Evolutionary conservation across 2,329 filamentous ascomycete genomes (phyloP).

Genomic region (Colletotrichum somersetense): DNA sequence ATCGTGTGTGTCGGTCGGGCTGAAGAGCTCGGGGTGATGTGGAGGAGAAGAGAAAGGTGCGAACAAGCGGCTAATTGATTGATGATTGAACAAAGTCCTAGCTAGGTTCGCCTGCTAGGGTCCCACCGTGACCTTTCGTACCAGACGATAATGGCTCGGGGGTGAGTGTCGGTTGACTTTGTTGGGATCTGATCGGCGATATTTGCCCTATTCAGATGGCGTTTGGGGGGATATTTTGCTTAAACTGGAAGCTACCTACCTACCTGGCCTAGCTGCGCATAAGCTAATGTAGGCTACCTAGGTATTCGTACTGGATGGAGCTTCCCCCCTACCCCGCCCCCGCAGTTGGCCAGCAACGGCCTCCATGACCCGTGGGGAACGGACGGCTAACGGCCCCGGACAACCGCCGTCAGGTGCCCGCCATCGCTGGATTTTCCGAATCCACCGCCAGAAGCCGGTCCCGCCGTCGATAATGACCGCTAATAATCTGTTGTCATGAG

Average conservation of each 20-base stretch:
- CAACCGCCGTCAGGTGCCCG: not conserved
- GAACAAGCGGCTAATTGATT: not conserved
- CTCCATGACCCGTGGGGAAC: slow-evolving; percentile 26
- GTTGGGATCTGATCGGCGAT: slow-evolving; percentile 34
- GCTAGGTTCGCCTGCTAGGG: slow-evolving; percentile 9
- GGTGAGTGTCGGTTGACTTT: slow-evolving; percentile 21
- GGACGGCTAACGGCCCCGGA: slow-evolving; percentile 30
- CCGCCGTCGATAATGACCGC: too few relatives aligned
- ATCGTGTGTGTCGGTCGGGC: not conserved
- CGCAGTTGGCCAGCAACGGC: slow-evolving; percentile 25
- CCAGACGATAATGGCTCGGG: slow-evolving; percentile 23
- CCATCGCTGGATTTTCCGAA: not conserved
- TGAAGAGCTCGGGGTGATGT: not conserved
- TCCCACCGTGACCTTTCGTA: slow-evolving; percentile 23
- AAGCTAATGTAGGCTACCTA: too few relatives aligned
- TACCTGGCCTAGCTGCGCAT: too few relatives aligned
- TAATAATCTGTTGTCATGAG: not conserved
- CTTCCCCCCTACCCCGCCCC: slow-evolving; percentile 19
- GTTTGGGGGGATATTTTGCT: slow-evolving; percentile 19
- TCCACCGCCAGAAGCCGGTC: not conserved
- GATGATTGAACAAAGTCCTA: too few relatives aligned
- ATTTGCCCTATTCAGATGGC: slow-evolving; percentile 34
- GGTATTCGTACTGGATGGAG: not conserved
- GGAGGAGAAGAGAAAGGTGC: not conserved
- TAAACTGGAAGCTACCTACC: slow-evolving; percentile 21